A percentile compares a stretch with the other conserved stretches of the same genome.
Conservation (phyloP, 1,284 basidiomycete species). For the Tausonia pullulans region DNA sequence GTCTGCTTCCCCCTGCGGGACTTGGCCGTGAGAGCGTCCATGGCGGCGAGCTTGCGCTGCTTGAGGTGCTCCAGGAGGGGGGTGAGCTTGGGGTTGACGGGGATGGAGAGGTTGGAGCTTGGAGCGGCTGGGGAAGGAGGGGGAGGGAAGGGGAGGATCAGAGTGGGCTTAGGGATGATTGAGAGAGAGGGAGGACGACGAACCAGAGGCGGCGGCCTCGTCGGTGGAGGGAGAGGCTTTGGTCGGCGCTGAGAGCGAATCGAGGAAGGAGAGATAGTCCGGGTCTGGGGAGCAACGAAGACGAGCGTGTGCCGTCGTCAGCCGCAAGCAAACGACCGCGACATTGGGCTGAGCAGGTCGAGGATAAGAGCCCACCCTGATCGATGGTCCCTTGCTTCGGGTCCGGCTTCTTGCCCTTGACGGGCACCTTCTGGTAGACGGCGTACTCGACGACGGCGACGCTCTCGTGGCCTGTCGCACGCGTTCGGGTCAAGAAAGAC, state of each 20-base stretch:
- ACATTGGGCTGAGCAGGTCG: no score
- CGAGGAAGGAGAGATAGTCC: constrained; percentile 68
- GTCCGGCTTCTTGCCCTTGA: constrained; percentile 61
- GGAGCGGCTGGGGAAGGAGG: not conserved
- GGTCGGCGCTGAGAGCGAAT: constrained; percentile 38
- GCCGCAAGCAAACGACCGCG: no score
- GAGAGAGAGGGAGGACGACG: not conserved
- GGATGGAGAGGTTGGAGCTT: not conserved
- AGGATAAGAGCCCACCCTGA: constrained; percentile 42
- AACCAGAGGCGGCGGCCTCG: not conserved
- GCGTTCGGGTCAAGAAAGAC: not conserved
- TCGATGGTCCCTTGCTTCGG: constrained; percentile 62
- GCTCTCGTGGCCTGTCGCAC: constrained; percentile 61
- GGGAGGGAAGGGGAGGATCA: not conserved
- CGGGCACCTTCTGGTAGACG: constrained; percentile 74
- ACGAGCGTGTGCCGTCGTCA: not conserved
- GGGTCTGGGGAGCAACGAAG: constrained; percentile 44
- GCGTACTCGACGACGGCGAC: constrained; percentile 87
- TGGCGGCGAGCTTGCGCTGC: constrained; percentile 7
- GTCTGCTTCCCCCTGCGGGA: not conserved
- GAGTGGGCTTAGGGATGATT: not conserved
- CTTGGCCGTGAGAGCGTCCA: not conserved
- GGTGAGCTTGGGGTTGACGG: constrained; percentile 14
- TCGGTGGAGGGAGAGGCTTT: constrained; percentile 28
- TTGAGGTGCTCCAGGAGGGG: constrained; percentile 16